Evolutionary conservation across 2,329 filamentous ascomycete species (phyloP).

Genomic region (Trichoderma breve): DNA sequence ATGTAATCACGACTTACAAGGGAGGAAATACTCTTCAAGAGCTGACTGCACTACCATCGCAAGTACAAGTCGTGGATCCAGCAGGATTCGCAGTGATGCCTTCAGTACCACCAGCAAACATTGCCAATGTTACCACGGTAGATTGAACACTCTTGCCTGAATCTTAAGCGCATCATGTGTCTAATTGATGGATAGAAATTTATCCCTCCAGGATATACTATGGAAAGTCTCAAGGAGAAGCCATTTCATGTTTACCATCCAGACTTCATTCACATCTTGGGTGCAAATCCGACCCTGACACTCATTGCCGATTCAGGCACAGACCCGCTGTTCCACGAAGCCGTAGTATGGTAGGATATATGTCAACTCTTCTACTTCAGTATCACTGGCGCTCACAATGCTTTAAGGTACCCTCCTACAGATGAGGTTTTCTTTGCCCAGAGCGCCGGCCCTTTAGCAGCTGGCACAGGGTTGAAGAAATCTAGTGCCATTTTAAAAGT

Average conservation of each 20-base stretch:
- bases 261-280: conserved; percentile 47
- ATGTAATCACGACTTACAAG: neutral
- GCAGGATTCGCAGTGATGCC: conserved; percentile 9
- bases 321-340: conserved; percentile 51
- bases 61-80: conserved; percentile 16
- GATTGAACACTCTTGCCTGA: neutral
- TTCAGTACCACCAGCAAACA: conserved; percentile 6
- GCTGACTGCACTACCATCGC: conserved; percentile 1
- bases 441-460: conserved; percentile 43
- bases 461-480: conserved; percentile 48
- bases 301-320: conserved; percentile 43
- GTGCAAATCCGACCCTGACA: conserved; percentile 45
- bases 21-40: neutral
- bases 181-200: conserved; percentile 15
- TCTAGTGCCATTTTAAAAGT: conserved; percentile 49
- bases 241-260: conserved; percentile 47
- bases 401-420: conserved; percentile 33
- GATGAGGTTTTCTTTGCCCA: conserved; percentile 53
- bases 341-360: conserved; percentile 45
- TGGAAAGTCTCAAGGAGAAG: conserved; percentile 37
- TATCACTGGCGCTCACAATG: neutral
- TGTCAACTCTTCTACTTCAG: neutral
- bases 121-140: conserved; percentile 18
- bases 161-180: neutral
- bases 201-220: conserved; percentile 43